Evolutionary conservation across 495 filamentous ascomycete genomes (phyloP).

Genomic region (Cercophora newfieldiana): DNA sequence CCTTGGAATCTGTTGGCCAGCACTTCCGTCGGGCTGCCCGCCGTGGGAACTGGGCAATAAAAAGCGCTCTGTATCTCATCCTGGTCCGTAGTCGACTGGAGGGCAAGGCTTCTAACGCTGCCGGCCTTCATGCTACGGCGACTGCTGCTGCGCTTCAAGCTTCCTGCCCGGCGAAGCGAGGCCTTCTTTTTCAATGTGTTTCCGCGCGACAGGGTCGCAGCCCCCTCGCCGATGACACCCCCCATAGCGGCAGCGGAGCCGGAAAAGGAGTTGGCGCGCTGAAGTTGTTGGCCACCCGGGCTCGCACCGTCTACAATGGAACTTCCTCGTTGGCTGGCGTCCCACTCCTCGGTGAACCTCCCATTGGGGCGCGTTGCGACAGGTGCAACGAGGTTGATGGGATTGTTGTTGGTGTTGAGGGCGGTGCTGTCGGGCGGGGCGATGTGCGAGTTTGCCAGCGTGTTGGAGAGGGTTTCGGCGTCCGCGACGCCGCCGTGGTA

Average conservation of each 20-base stretch:
- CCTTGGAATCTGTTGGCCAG: constrained; percentile 88
- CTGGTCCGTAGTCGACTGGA: constrained; percentile 61
- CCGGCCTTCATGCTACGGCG: constrained; percentile 73
- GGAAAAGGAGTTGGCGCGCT: constrained; percentile 46
- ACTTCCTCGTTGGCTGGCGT: constrained; percentile 63
- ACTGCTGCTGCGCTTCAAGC: constrained; percentile 77
- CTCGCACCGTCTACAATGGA: constrained; percentile 55
- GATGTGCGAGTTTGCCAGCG: constrained; percentile 42
- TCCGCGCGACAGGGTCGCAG: constrained; percentile 58
- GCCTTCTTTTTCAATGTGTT: constrained; percentile 85
- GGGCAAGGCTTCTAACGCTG: constrained; percentile 72
- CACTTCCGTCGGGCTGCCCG: constrained; percentile 83
- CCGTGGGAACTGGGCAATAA: constrained; percentile 83
- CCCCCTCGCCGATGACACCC: constrained; percentile 32
- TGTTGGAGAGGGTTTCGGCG: constrained; percentile 44
- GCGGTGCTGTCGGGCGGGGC: constrained; percentile 34
- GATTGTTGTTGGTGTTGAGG: neutral
- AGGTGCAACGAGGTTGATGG: constrained; percentile 21
- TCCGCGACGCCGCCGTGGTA: constrained; percentile 28
- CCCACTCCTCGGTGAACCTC: constrained; percentile 72
- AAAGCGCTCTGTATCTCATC: constrained; percentile 83
- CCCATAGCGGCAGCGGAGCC: constrained; percentile 38
- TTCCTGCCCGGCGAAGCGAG: constrained; percentile 70
- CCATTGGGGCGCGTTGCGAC: constrained; percentile 31
- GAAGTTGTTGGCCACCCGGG: constrained; percentile 46